phyloP scores from a whole-genome alignment of 768 basidiomycete species.

The Suillus plorans region DNA sequence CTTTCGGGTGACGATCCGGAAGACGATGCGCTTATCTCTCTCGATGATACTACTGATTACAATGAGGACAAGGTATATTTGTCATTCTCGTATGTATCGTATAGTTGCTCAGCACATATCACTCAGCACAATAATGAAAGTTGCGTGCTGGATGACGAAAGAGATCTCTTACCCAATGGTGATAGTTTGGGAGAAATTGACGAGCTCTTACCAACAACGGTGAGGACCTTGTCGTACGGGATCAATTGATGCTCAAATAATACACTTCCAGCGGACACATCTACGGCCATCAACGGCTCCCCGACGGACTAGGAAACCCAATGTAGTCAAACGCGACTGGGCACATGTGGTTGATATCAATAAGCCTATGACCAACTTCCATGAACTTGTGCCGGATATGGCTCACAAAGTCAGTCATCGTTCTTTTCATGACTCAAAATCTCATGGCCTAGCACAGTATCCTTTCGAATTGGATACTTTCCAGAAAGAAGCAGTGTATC shows the following conservation, averaged over 20 bases:
- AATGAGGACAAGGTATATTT: slow-evolving; percentile 18
- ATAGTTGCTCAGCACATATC: slow-evolving; percentile 27
- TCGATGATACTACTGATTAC: slow-evolving; percentile 22
- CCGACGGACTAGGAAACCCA: slow-evolving; percentile 41
- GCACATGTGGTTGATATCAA: slow-evolving; percentile 96
- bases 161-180: slow-evolving; percentile 16
- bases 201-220: slow-evolving; percentile 69
- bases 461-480: slow-evolving; percentile 99
- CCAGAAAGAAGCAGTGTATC: slow-evolving; percentile 98
- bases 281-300: slow-evolving; percentile 51
- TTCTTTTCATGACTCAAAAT: not conserved
- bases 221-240: slow-evolving; percentile 19
- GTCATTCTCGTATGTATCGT: not conserved
- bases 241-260: slow-evolving; percentile 1
- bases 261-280: slow-evolving; percentile 47
- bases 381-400: slow-evolving; percentile 93
- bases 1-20: slow-evolving; percentile 58
- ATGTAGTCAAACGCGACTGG: slow-evolving; percentile 88
- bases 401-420: slow-evolving; percentile 73
- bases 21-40: slow-evolving; percentile 39
- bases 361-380: slow-evolving; percentile 84
- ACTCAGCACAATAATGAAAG: slow-evolving; percentile 18
- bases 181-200: slow-evolving; percentile 59
- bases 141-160: slow-evolving; percentile 20
- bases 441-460: slow-evolving; percentile 52